A percentile compares a stretch with the other conserved stretches of the same genome.
Evolutionary conservation across 306 rosid genomes (phyloP).

Genomic region (Trifolium subterraneum): DNA sequence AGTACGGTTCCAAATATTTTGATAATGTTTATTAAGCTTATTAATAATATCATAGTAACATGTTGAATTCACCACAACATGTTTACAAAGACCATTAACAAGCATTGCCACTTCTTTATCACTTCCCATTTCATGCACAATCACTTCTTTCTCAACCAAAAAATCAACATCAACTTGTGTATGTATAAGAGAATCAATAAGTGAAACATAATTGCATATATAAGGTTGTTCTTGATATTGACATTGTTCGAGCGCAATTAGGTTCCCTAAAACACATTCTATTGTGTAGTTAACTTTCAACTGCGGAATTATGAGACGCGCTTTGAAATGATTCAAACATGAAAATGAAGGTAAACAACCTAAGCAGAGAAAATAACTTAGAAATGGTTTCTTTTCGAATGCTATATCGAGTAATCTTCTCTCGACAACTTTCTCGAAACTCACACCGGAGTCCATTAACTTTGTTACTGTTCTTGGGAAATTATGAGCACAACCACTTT

Average conservation of each 20-base stretch:
- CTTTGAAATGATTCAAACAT: slow-evolving; percentile 26
- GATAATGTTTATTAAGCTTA: slow-evolving; percentile 47
- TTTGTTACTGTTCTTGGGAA: slow-evolving; percentile 47
- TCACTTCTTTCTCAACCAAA: slow-evolving; percentile 52
- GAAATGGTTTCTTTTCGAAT: slow-evolving; percentile 32
- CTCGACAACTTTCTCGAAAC: slow-evolving; percentile 31
- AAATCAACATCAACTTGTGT: slow-evolving; percentile 55
- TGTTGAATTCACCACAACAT: slow-evolving; percentile 41
- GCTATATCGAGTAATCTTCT: slow-evolving; percentile 37
- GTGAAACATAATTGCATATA: slow-evolving; percentile 52
- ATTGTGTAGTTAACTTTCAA: slow-evolving; percentile 47
- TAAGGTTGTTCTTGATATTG: slow-evolving; percentile 49
- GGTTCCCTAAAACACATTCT: slow-evolving; percentile 55
- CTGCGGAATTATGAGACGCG: slow-evolving; percentile 43
- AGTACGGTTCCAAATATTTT: slow-evolving; percentile 48
- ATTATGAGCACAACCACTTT: neutral
- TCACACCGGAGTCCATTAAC: slow-evolving; percentile 52
- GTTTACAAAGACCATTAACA: slow-evolving; percentile 48
- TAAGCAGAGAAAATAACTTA: slow-evolving; percentile 47
- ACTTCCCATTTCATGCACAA: slow-evolving; percentile 57
- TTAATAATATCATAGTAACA: slow-evolving; percentile 37
- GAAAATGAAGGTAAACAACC: slow-evolving; percentile 33
- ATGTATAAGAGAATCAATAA: slow-evolving; percentile 55
- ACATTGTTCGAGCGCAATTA: slow-evolving; percentile 67
- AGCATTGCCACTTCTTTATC: slow-evolving; percentile 50